phyloP scores from a whole-genome alignment of 148 eudicot species.

The Diospyros lotus region DNA sequence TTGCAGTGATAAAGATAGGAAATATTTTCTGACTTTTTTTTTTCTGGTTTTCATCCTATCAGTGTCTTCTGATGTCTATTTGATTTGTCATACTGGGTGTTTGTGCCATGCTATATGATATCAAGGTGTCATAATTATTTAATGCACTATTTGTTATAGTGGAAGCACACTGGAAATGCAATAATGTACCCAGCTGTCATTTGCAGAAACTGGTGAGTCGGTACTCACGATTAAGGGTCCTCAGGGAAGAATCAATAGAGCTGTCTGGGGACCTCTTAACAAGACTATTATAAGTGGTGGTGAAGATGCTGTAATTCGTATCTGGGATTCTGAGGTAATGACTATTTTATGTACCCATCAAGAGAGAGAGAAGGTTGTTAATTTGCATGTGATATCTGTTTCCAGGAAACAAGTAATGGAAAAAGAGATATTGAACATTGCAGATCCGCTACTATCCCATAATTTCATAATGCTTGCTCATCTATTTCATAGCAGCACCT shows the following conservation, averaged over 20 bases:
- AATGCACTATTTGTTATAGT: neutral
- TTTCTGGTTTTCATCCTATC: neutral
- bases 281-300: constrained; percentile 81
- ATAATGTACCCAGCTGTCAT: constrained; percentile 2
- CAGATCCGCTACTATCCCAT: neutral
- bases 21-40: too few species aligned
- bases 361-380: too few species aligned
- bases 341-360: neutral
- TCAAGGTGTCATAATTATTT: neutral
- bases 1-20: too few species aligned
- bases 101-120: neutral
- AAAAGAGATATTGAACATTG: neutral
- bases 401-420: neutral
- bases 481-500: neutral
- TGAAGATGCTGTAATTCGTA: constrained; percentile 82
- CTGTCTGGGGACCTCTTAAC: constrained; percentile 98
- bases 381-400: constrained; percentile 2
- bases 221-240: constrained; percentile 72
- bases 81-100: neutral
- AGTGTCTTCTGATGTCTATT: neutral
- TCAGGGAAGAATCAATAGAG: constrained; percentile 84
- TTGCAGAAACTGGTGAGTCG: constrained; percentile 68
- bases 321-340: constrained; percentile 88
- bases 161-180: neutral
- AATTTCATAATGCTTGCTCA: neutral